Evolutionary conservation across 306 rosid genomes (phyloP).

Genomic region (Vigna radiata): DNA sequence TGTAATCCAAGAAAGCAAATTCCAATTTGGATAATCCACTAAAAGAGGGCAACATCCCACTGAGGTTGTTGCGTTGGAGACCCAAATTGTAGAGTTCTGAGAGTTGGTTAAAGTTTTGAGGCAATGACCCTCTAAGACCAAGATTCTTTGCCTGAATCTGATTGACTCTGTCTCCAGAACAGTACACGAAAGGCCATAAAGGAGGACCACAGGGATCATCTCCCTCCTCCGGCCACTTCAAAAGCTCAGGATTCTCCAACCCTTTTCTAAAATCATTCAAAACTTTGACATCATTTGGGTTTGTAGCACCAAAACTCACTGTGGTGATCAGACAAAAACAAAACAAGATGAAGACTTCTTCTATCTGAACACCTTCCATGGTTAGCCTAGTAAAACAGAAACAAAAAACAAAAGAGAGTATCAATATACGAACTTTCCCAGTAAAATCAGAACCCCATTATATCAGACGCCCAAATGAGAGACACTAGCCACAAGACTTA

Average conservation of each 20-base stretch:
- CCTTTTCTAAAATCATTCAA: slow-evolving; percentile 73
- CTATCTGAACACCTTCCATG: slow-evolving; percentile 47
- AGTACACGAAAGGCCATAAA: slow-evolving; percentile 73
- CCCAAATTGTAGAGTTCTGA: slow-evolving; percentile 76
- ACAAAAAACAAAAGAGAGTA: neutral
- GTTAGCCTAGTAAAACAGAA: slow-evolving; percentile 24
- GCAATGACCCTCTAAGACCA: slow-evolving; percentile 71
- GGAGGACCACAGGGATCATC: slow-evolving; percentile 83
- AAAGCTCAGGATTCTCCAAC: slow-evolving; percentile 71
- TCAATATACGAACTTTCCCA: slow-evolving; percentile 35
- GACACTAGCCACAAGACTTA: slow-evolving; percentile 22
- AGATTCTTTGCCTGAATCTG: slow-evolving; percentile 81
- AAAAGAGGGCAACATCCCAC: slow-evolving; percentile 69
- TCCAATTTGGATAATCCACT: slow-evolving; percentile 78
- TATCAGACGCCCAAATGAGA: slow-evolving; percentile 19
- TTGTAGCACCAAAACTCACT: slow-evolving; percentile 56
- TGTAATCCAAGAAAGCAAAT: slow-evolving; percentile 75
- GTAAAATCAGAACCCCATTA: slow-evolving; percentile 44
- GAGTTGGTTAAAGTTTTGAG: slow-evolving; percentile 75
- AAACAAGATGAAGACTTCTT: slow-evolving; percentile 45
- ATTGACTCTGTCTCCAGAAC: slow-evolving; percentile 67
- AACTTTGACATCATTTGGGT: slow-evolving; percentile 70
- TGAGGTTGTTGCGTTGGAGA: slow-evolving; percentile 74
- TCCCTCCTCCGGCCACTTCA: slow-evolving; percentile 74
- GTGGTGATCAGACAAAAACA: slow-evolving; percentile 44